Evolutionary conservation across 83 land plant genomes (phyloP), one percentile per base, ranked within the genome.

Genomic region (Diphasiastrum complanatum): DNA sequence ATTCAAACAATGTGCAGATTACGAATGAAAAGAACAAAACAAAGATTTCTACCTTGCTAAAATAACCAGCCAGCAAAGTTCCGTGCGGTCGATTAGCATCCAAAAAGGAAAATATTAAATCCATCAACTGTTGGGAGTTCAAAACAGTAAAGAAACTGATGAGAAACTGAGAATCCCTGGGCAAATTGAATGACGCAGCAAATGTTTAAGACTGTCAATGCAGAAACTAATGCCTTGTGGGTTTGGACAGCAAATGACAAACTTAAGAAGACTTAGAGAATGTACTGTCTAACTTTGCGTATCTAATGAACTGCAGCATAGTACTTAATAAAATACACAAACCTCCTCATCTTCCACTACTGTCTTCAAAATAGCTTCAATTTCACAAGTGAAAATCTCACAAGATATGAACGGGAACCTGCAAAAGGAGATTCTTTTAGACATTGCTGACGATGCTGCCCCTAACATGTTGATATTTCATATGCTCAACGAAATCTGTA

Each of bases 391-490:
- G 60, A 95, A 85, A 40, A 95, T 81, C 54, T 95, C 95, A 70
- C 95, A 95, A 8, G 99, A 86, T 56, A 95, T 74, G 60, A 84
- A 95, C 54, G 99, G 95, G 75, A 89, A 86, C 75, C 97, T 95
- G 76, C 47, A 71, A n/a, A n/a, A n/a, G n/a, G 5, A 57, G 25
- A 24, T 68, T n/a, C 5, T 16, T 41, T n/a, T 16, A 70, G 31
- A 38, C 43, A 23, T 25, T 33, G 45, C 16, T 26, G 20, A 18
- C 29, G 47, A 24, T 53, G 19, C 34, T 24, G 16, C 12, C 26
- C 16, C 20, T n/a, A n/a, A 1, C 28, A n/a, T 43, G 64, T 37
- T 26, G 22, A 48, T 10, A 20, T 22, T n/a, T n/a, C n/a, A n/a
- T 43, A 12, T 60, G 2, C 37, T 47, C 43, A 47, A 4, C 20